Evolutionary conservation across 345 rosid species (phyloP), one percentile per base, ranked within the genome.

Genomic region (Punica granatum): DNA sequence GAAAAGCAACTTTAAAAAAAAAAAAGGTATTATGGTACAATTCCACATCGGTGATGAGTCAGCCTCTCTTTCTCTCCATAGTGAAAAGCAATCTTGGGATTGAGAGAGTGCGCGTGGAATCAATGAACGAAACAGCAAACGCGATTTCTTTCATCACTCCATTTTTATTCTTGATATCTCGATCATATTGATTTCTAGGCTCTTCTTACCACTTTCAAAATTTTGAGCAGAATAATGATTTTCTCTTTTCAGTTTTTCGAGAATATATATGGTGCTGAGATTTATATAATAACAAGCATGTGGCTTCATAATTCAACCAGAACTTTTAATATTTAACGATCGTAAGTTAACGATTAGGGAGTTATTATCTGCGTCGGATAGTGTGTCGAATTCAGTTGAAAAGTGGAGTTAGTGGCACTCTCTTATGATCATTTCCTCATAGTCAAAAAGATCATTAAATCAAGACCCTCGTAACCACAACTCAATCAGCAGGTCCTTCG

Each of bases 31-130:
- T 1, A 31, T 7, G 0, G 58, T 43, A 34, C 71, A 28, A 16
- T 21, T 68, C 63, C 71, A 32, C 71, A 32, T 42, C 42, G 71
- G 28, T 4, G 58, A 60, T 60, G 58, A 68, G 37, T 68, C 71
- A 60, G 12, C 15, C 0, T 34, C 23, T 14, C 32, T 6, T 37
- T 58, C 41, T 11, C 11, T 37, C 41, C 41, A 5, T 37, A 60
- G 67, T 16, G 46, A 62, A 69, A 60, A 18, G 46, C 35, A 9
- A 37, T n/a, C 44, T 69, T 23, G 61, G 72, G 72, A 69, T 69
- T 51, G 56, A 62, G 44, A 60, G 59, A 25, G 72, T 7, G 66
- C 13, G 31, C 10, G 32, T 18, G 34, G 60, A 32, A 62, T 60
- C 65, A 34, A 31, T 1, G 43, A 16, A 46, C 16, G 13, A 6